Evolutionary conservation across 2,329 filamentous ascomycete genomes (phyloP).

Genomic region (Phoma sp.): DNA sequence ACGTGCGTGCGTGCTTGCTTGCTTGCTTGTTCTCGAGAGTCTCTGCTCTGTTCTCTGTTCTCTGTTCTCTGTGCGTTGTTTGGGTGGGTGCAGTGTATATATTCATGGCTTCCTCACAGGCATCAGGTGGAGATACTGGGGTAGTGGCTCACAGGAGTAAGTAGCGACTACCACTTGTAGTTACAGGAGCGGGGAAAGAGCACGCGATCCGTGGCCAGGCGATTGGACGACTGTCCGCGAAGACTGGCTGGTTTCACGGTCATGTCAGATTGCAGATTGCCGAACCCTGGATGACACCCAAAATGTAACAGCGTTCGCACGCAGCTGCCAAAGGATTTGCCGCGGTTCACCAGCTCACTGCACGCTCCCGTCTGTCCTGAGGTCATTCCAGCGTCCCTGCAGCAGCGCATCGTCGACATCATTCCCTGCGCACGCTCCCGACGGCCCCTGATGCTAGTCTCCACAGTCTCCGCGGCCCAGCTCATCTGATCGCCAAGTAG

Average conservation of each 20-base stretch:
- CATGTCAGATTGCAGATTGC: neutral
- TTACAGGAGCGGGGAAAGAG: neutral
- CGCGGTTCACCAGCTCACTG: neutral
- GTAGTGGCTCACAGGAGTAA: too few species aligned
- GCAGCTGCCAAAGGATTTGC: slow-evolving; percentile 1
- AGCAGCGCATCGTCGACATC: slow-evolving; percentile 4
- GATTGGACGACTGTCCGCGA: slow-evolving; percentile 1
- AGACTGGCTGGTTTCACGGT: neutral
- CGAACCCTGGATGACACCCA: slow-evolving; percentile 10
- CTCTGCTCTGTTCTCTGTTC: too few species aligned
- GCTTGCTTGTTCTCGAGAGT: too few species aligned
- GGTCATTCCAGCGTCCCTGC: neutral
- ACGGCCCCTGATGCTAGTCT: slow-evolving; percentile 12
- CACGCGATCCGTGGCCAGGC: slow-evolving; percentile 7
- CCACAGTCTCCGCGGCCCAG: slow-evolving; percentile 7
- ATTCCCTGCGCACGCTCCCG: slow-evolving; percentile 13
- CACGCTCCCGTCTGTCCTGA: neutral
- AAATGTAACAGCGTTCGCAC: slow-evolving; percentile 4
- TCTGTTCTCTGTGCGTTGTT: too few species aligned
- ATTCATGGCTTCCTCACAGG: too few species aligned
- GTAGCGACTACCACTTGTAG: too few species aligned
- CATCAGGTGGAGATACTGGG: too few species aligned
- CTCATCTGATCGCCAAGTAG: slow-evolving; percentile 19
- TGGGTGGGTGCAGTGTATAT: too few species aligned
- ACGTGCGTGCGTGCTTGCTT: too few species aligned